These are phyloP conservation scores for Pseudoscleropodium purum DNA, from an alignment of 225 moss, liverwort and hornwort genomes.

Conservation along the genomic window DNA sequence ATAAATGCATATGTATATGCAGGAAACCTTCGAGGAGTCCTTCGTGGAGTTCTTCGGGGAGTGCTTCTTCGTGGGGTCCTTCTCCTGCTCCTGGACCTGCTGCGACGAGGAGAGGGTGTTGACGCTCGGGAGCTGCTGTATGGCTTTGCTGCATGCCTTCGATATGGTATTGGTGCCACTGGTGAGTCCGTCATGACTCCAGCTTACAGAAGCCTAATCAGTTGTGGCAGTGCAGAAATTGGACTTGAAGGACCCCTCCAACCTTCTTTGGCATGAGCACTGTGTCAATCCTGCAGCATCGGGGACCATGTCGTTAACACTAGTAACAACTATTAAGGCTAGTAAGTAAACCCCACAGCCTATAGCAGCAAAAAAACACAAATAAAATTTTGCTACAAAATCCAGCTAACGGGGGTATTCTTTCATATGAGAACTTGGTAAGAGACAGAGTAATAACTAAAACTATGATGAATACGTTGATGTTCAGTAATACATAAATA, in stretches of 20 bases:
- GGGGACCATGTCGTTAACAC: not conserved
- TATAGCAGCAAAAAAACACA: not conserved
- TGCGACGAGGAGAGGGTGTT: slow-evolving; percentile 2
- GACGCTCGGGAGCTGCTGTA: not conserved
- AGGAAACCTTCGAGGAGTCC: not conserved
- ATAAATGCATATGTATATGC: not conserved
- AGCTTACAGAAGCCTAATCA: not conserved
- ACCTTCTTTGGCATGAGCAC: not conserved
- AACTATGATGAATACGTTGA: not conserved
- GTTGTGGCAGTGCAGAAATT: not conserved
- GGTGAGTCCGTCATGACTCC: slow-evolving; percentile 9
- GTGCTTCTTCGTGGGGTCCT: not conserved
- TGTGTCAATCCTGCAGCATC: slow-evolving; percentile 5
- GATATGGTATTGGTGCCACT: not conserved
- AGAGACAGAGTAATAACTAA: not conserved
- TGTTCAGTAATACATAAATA: not conserved
- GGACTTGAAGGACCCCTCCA: not conserved
- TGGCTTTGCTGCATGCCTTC: not conserved
- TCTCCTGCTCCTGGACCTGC: not conserved
- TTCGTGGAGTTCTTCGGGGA: not conserved
- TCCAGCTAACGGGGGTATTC: not conserved
- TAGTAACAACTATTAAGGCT: not conserved
- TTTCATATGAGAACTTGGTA: not conserved
- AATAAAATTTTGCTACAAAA: not conserved
- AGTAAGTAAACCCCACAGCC: not conserved